These are phyloP conservation scores for Cladophialophora bantiana DNA, from an alignment of 2,329 filamentous ascomycete species.

Conservation along the genomic window DNA sequence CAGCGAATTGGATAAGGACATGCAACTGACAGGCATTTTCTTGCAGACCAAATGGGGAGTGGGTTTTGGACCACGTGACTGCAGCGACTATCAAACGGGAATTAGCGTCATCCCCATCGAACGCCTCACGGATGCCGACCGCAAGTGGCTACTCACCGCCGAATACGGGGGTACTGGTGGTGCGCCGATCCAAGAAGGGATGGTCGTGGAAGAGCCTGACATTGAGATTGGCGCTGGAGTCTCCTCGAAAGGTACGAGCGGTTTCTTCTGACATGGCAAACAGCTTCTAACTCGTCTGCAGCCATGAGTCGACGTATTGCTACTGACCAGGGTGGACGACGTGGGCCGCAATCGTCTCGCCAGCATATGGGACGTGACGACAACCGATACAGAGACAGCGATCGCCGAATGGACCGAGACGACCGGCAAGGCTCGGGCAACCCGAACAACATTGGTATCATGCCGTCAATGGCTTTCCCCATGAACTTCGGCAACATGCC, in stretches of 20 bases:
- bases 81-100: constrained; percentile 92
- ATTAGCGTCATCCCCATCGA: constrained; percentile 92
- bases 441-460: constrained; percentile 31
- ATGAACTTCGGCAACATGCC: constrained; percentile 47
- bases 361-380: constrained; percentile 45
- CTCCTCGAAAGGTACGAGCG: constrained; percentile 76
- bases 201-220: constrained; percentile 95
- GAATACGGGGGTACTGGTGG: constrained; percentile 93
- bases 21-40: constrained; percentile 12
- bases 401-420: constrained; percentile 42
- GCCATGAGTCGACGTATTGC: constrained; percentile 61
- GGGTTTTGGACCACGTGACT: constrained; percentile 94
- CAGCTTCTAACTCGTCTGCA: constrained; percentile 41
- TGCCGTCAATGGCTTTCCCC: constrained; percentile 43
- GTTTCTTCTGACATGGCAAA: constrained; percentile 4
- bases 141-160: constrained; percentile 95
- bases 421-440: constrained; percentile 34
- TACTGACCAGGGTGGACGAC: constrained; percentile 58
- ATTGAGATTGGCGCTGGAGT: constrained; percentile 98
- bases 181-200: constrained; percentile 75
- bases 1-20: background rate
- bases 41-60: constrained; percentile 92
- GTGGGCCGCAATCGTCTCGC: constrained; percentile 56
- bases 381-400: constrained; percentile 46
- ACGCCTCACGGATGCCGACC: constrained; percentile 91